phyloP scores from a whole-genome alignment of 805 yeast genomes.

The Cyberlindnera mrakii region DNA sequence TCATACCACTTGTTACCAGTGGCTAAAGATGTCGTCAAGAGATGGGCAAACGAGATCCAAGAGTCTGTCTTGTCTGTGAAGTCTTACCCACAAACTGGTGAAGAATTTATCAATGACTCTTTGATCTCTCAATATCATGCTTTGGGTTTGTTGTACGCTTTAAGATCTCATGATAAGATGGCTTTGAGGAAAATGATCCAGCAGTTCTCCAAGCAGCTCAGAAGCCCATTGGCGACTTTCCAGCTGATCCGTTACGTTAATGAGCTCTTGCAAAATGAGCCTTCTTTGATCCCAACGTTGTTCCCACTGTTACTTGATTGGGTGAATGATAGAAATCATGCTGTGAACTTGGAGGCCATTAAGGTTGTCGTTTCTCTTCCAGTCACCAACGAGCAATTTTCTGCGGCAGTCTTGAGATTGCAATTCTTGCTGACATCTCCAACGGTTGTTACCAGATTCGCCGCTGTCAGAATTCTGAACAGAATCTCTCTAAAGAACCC shows the following conservation, averaged over 20 bases:
- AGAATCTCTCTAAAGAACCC: slow-evolving; percentile 79
- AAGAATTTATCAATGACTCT: slow-evolving; percentile 58
- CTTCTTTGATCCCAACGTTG: slow-evolving; percentile 49
- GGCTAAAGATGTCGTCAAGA: slow-evolving; percentile 84
- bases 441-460: slow-evolving; percentile 82
- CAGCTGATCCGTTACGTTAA: slow-evolving; percentile 81
- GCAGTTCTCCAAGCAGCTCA: slow-evolving; percentile 60
- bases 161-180: slow-evolving; percentile 89
- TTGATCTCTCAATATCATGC: slow-evolving; percentile 94
- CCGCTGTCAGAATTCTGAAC: slow-evolving; percentile 88
- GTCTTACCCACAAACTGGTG: slow-evolving; percentile 33
- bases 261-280: slow-evolving; percentile 66
- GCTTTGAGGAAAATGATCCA: slow-evolving; percentile 87
- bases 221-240: slow-evolving; percentile 76
- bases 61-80: slow-evolving; percentile 68
- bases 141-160: slow-evolving; percentile 78
- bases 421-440: slow-evolving; percentile 81
- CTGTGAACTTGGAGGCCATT: slow-evolving; percentile 90
- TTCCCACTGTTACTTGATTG: slow-evolving; percentile 62
- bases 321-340: slow-evolving; percentile 75
- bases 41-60: slow-evolving; percentile 92
- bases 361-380: slow-evolving; percentile 40
- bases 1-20: slow-evolving; percentile 87
- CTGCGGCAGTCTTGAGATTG: slow-evolving; percentile 65
- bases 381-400: slow-evolving; percentile 58